Evolutionary conservation across 345 rosid species (phyloP), one percentile per base, ranked within the genome.

Genomic region (Pistacia integerrima): DNA sequence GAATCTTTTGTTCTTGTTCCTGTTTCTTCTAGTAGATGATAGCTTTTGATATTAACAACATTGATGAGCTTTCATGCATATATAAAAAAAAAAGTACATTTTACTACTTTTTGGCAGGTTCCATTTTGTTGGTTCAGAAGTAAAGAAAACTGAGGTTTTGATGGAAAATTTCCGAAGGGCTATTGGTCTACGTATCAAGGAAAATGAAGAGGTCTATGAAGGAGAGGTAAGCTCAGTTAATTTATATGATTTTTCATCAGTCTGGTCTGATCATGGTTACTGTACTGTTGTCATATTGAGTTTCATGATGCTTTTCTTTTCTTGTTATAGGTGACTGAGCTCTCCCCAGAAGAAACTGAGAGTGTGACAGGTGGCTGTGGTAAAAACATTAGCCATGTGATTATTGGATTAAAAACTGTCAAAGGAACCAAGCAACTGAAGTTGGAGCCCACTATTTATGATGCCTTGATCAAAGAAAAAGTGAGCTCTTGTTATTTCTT

Each of bases 61-160:
- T 57, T 20, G 44, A 54, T 41, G 3, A 52, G 28, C 49, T 41
- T 80, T 5, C 0, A 25, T 22, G 68, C 8, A 20, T 13, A 20
- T 13, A 55, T 65, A 44, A 4, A 41, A 22, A 22, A 46, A 17
- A 38, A 54, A 25, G 12, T 25, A 8, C 33, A 46, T 28, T 67
- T 41, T 56, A 59, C 35, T 70, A n/a, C 59, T 77, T 74, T 13
- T 77, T 64, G 84, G 82, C 72, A 94, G 98, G 98, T 96, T 81
- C 99, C 99, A 0, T 96, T 96, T 76, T 96, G 99, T 96, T 56
- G 98, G 99, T 67, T 96, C 99, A 16, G 99, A 96, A 82, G 99
- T 96, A 30, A 96, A 96, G 94, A 96, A 96, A 87, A 96, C 99
- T n/a, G 99, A 93, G 88, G 91, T 93, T 81, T 84, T 96, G 84